phyloP scores from a whole-genome alignment of 2,329 filamentous ascomycete species.

The Scytalidium sp. region DNA sequence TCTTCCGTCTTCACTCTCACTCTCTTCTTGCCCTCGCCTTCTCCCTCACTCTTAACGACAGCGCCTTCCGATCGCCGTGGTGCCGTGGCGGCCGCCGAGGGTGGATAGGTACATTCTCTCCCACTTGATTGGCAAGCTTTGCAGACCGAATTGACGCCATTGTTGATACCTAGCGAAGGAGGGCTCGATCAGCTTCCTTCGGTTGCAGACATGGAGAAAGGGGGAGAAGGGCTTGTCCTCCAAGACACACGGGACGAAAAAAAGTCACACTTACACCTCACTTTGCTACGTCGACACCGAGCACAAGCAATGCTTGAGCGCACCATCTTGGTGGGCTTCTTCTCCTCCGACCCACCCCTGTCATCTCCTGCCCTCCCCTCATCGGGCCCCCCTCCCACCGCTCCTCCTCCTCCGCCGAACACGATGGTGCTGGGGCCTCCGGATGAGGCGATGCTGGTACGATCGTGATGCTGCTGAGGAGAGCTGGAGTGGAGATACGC shows the following conservation, averaged over 20 bases:
- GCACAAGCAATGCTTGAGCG: conserved; percentile 78
- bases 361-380: conserved; percentile 20
- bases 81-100: conserved; percentile 36
- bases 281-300: conserved; percentile 75
- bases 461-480: conserved; percentile 16
- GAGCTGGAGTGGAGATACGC: conserved; percentile 27
- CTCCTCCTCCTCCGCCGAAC: conserved; percentile 6
- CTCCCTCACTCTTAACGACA: conserved; percentile 23
- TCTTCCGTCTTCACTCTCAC: conserved; percentile 30
- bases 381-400: conserved; percentile 12
- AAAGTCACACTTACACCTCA: conserved; percentile 64
- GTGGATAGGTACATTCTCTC: conserved; percentile 71
- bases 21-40: conserved; percentile 46
- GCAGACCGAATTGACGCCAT: conserved; percentile 68
- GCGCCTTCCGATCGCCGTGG: conserved; percentile 24
- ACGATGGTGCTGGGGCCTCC: conserved; percentile 19
- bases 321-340: conserved; percentile 51
- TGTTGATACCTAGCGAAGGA: conserved; percentile 46
- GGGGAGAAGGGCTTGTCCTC: no score
- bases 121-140: conserved; percentile 70
- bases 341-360: conserved; percentile 36
- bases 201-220: neutral
- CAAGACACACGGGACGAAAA: no score
- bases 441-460: conserved; percentile 18
- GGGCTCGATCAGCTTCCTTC: neutral